Percentiles rank a stretch among this genome's conserved stretches.
These are phyloP conservation scores for Pecoramyces ruminantium DNA, from an alignment of 192 early-diverging fungal species.

Conservation along the genomic window DNA sequence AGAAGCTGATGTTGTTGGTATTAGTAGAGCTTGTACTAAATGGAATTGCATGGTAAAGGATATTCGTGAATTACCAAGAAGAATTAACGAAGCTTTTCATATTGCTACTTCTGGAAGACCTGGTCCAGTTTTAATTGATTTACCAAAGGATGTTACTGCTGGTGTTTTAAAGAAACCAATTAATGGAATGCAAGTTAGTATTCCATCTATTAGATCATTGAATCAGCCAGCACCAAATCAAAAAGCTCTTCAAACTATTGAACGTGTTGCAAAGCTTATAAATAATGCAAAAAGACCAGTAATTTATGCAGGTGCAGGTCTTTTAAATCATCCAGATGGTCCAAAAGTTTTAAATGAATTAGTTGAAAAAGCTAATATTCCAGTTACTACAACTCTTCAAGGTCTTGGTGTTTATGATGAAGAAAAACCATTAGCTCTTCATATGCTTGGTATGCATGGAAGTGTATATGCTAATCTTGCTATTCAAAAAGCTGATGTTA, in stretches of 20 bases:
- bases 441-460: conserved; percentile 99
- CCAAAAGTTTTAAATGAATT: conserved; percentile 65
- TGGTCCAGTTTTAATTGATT: conserved; percentile 91
- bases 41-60: conserved; percentile 99
- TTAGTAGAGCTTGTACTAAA: conserved; percentile 90
- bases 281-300: conserved; percentile 80
- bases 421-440: conserved; percentile 65
- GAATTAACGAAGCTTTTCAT: conserved; percentile 96
- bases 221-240: conserved; percentile 20
- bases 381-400: conserved; percentile 90
- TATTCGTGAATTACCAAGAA: conserved; percentile 82
- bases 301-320: conserved; percentile 90
- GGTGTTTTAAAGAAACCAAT: conserved; percentile 71
- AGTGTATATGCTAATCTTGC: conserved; percentile 92
- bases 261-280: conserved; percentile 62
- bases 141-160: conserved; percentile 96
- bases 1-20: conserved; percentile 93
- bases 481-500: conserved; percentile 89
- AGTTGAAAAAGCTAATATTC: conserved; percentile 75
- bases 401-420: conserved; percentile 92
- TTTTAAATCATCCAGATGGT: conserved; percentile 65
- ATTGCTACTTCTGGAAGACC: conserved; percentile 90
- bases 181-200: conserved; percentile 30
- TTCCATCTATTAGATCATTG: conserved; percentile 35
- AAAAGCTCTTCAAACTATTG: conserved; percentile 22